phyloP scores from a whole-genome alignment of 2,329 filamentous ascomycete species.

The Ophiostoma quercus region DNA sequence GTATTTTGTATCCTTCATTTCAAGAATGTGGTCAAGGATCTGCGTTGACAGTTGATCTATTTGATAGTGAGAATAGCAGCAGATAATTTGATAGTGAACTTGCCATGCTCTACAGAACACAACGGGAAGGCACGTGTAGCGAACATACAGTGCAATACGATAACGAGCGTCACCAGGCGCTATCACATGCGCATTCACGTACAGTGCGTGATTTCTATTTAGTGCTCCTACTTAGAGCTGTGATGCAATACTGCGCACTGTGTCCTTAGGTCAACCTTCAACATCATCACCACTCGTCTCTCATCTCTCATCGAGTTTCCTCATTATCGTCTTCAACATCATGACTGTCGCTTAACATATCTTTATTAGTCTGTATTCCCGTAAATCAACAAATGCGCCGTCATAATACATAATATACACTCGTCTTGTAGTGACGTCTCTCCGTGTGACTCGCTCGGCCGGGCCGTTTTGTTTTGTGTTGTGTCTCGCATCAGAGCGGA shows the following conservation, averaged over 20 bases:
- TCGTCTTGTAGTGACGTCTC: background rate
- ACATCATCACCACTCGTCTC: no score
- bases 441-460: no score
- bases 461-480: background rate
- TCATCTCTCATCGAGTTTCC: no score
- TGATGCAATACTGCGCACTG: background rate
- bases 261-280: background rate
- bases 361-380: background rate
- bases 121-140: background rate
- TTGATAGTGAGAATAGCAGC: no score
- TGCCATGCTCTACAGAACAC: background rate
- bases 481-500: no score
- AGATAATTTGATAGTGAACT: no score
- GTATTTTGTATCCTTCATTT: background rate
- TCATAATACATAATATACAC: slow-evolving; percentile 12
- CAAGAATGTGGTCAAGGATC: background rate
- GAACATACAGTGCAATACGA: background rate
- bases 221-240: no score
- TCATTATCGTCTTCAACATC: no score
- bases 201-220: background rate
- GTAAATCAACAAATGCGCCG: background rate
- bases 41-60: no score
- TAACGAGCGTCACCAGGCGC: background rate
- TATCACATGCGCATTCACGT: background rate
- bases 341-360: background rate